Evolutionary conservation across 768 basidiomycete genomes (phyloP).

Genomic region (Tricholomella constricta): DNA sequence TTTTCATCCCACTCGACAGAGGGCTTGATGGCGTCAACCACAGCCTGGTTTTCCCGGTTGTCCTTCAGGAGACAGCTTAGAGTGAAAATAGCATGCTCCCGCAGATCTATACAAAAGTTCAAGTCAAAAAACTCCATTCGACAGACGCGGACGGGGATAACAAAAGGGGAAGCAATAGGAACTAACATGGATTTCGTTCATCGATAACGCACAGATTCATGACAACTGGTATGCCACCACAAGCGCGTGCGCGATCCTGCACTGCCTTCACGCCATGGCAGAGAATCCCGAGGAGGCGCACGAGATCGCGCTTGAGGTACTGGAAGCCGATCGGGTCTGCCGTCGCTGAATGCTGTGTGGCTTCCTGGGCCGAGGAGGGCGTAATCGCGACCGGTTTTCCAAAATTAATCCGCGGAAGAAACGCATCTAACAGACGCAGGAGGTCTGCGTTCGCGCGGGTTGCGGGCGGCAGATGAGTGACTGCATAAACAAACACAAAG

Average conservation of each 20-base stretch:
- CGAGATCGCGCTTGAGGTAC: constrained; percentile 86
- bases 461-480: constrained; percentile 14
- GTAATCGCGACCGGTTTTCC: constrained; percentile 53
- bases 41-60: constrained; percentile 78
- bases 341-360: constrained; percentile 26
- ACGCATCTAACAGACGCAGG: constrained; percentile 72
- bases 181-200: constrained; percentile 91
- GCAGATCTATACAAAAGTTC: constrained; percentile 59
- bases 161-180: constrained; percentile 11
- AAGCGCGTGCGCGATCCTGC: constrained; percentile 73
- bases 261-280: constrained; percentile 62
- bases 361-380: constrained; percentile 23
- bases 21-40: constrained; percentile 75
- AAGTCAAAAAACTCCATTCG: not conserved
- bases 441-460: constrained; percentile 49
- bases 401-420: constrained; percentile 85
- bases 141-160: constrained; percentile 7
- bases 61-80: constrained; percentile 75
- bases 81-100: constrained; percentile 90
- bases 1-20: constrained; percentile 57
- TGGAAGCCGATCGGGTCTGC: constrained; percentile 63
- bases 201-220: constrained; percentile 91
- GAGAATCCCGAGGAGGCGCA: constrained; percentile 83
- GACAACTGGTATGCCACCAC: constrained; percentile 77
- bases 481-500: constrained; percentile 7